phyloP scores from a whole-genome alignment of 1,284 basidiomycete genomes.

The Leccinum idahoense region DNA sequence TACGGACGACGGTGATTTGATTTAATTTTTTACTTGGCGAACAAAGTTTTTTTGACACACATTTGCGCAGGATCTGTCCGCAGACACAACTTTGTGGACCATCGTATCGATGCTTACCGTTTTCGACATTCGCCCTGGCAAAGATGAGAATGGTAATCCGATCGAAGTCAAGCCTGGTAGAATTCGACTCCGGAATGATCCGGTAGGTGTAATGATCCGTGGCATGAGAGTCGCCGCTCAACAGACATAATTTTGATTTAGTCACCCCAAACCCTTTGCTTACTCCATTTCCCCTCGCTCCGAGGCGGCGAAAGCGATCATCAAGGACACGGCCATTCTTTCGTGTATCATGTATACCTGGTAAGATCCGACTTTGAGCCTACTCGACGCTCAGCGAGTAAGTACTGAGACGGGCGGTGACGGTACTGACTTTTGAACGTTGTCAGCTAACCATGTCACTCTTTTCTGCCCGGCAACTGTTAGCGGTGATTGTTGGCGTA shows the following conservation, averaged over 20 bases:
- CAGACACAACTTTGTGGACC: constrained; percentile 44
- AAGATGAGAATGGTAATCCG: constrained; percentile 33
- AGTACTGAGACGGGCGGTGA: too few species aligned
- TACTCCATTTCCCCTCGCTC: constrained; percentile 31
- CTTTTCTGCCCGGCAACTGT: too few species aligned
- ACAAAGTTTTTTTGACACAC: constrained; percentile 2
- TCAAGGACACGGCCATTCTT: constrained; percentile 28
- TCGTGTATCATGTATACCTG: constrained; percentile 3
- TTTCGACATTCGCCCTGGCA: constrained; percentile 36
- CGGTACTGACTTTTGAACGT: too few species aligned
- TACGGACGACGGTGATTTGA: constrained; percentile 39
- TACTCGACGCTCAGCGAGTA: too few species aligned
- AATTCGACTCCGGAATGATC: constrained; percentile 43
- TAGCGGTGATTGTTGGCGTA: too few species aligned
- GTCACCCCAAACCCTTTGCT: constrained; percentile 28
- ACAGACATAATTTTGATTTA: constrained; percentile 1
- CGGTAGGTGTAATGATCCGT: constrained; percentile 28
- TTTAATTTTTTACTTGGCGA: background rate
- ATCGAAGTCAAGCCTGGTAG: constrained; percentile 27
- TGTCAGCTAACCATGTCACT: too few species aligned
- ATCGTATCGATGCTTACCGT: constrained; percentile 44
- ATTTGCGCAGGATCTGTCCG: constrained; percentile 40
- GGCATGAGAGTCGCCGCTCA: constrained; percentile 1
- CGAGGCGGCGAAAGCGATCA: constrained; percentile 20
- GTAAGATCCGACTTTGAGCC: too few species aligned